Evolutionary conservation across 2,329 filamentous ascomycete species (phyloP).

Genomic region (Colletotrichum sp.): DNA sequence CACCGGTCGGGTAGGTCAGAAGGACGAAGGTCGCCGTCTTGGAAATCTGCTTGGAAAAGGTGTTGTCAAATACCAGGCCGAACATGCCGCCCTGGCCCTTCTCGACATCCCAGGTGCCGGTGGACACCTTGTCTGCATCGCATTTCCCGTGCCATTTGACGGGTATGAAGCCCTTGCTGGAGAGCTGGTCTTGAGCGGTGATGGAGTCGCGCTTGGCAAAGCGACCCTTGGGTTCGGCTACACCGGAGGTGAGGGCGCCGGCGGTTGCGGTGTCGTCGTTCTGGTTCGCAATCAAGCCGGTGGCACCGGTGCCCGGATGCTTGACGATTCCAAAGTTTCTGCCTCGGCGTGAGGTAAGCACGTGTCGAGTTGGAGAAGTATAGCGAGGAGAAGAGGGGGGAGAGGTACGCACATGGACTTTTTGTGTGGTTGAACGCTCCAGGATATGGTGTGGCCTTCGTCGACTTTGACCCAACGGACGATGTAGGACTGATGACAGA

Average conservation of each 20-base stretch:
- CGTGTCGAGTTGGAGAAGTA: background rate
- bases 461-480: conserved; percentile 96
- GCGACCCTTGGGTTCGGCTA: conserved; percentile 51
- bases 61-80: conserved; percentile 97
- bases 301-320: conserved; percentile 78
- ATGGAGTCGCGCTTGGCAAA: conserved; percentile 62
- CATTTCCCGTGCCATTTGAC: conserved; percentile 93
- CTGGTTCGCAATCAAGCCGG: conserved; percentile 48
- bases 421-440: conserved; percentile 97
- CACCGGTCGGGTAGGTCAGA: conserved; percentile 87
- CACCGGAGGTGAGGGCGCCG: conserved; percentile 50
- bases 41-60: conserved; percentile 92
- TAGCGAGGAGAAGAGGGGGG: background rate
- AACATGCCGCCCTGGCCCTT: conserved; percentile 86
- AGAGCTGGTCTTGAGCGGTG: conserved; percentile 67
- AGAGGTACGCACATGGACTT: conserved; percentile 76
- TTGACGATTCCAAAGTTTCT: conserved; percentile 98
- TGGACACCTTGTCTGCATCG: conserved; percentile 93
- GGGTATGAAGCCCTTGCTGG: conserved; percentile 70
- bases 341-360: conserved; percentile 13
- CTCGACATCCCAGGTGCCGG: conserved; percentile 84
- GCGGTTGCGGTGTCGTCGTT: conserved; percentile 48
- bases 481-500: conserved; percentile 81
- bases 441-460: conserved; percentile 90
- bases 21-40: conserved; percentile 96